A percentile compares a stretch with the other conserved stretches of the same genome.
phyloP scores from a whole-genome alignment of 106 monocot species.

The Xerophyta viscosa region DNA sequence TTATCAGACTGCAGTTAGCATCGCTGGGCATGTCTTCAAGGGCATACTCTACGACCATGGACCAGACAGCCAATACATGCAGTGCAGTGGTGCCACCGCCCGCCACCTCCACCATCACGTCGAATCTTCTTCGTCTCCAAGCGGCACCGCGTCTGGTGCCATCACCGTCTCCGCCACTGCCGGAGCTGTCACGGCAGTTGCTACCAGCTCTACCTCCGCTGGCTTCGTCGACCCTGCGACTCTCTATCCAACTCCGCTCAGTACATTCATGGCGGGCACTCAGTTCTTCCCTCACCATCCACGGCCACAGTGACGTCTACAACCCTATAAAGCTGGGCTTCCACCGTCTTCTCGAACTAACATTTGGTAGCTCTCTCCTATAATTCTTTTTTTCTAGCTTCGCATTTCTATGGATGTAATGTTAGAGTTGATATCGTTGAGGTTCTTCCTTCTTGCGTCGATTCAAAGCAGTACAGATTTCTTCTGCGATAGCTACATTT shows the following conservation, averaged over 20 bases:
- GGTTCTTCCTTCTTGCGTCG: background rate
- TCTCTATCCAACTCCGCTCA: slow-evolving; percentile 18
- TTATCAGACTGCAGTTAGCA: slow-evolving; percentile 86
- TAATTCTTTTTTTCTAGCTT: background rate
- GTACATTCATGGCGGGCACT: slow-evolving; percentile 55
- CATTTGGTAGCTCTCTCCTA: background rate
- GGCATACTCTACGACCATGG: slow-evolving; percentile 90
- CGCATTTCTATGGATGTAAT: background rate
- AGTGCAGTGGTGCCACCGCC: background rate
- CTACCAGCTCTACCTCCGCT: background rate
- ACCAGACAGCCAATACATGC: slow-evolving; percentile 22
- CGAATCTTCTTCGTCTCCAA: slow-evolving; percentile 30
- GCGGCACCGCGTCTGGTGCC: background rate
- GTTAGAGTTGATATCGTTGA: background rate
- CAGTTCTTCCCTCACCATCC: slow-evolving; percentile 66
- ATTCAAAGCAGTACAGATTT: background rate
- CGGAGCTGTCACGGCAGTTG: no score
- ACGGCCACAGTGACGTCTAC: slow-evolving; percentile 12
- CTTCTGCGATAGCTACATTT: no score
- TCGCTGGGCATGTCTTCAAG: slow-evolving; percentile 77
- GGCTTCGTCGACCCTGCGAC: background rate
- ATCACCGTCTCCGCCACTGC: no score
- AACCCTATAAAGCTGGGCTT: no score
- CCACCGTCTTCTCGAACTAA: background rate
- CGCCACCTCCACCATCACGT: slow-evolving; percentile 12